Conservation (phyloP, 495 filamentous ascomycete species). For the Geoglossum glabrum region DNA sequence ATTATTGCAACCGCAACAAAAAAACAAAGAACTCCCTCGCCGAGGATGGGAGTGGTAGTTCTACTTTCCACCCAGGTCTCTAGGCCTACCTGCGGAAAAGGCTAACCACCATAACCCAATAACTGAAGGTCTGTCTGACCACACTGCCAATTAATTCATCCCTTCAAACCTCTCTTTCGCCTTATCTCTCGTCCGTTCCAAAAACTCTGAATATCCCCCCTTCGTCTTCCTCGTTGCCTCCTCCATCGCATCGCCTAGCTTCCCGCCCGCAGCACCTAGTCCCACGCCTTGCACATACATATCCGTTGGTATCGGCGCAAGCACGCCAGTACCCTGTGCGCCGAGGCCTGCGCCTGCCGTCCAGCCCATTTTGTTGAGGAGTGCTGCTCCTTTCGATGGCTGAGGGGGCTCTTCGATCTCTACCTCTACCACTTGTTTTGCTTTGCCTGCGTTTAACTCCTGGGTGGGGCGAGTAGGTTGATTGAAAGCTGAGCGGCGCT, state of each 20-base stretch:
- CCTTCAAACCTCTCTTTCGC: conserved; percentile 58
- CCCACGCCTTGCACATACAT: conserved; percentile 72
- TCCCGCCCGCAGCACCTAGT: conserved; percentile 63
- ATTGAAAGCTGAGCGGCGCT: conserved; percentile 59
- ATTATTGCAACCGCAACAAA: no score
- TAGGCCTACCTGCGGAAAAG: no score
- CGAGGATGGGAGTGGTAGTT: no score
- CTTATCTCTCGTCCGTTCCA: conserved; percentile 57
- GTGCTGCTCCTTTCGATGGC: conserved; percentile 59
- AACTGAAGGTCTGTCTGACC: no score
- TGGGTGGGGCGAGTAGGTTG: conserved; percentile 34
- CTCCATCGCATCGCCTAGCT: conserved; percentile 64
- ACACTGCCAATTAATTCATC: neutral
- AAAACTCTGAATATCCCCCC: conserved; percentile 48
- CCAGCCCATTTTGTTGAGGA: conserved; percentile 89
- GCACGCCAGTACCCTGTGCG: conserved; percentile 56
- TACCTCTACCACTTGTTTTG: conserved; percentile 7
- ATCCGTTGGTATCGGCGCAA: conserved; percentile 54
- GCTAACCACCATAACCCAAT: no score
- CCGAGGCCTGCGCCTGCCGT: conserved; percentile 61
- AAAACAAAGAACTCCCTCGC: no score
- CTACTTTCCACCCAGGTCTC: no score
- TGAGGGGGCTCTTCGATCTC: conserved; percentile 11
- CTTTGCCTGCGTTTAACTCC: conserved; percentile 17
- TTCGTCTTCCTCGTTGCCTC: conserved; percentile 57